Evolutionary conservation across 768 basidiomycete species (phyloP).

Genomic region (Suillus subalutaceus): DNA sequence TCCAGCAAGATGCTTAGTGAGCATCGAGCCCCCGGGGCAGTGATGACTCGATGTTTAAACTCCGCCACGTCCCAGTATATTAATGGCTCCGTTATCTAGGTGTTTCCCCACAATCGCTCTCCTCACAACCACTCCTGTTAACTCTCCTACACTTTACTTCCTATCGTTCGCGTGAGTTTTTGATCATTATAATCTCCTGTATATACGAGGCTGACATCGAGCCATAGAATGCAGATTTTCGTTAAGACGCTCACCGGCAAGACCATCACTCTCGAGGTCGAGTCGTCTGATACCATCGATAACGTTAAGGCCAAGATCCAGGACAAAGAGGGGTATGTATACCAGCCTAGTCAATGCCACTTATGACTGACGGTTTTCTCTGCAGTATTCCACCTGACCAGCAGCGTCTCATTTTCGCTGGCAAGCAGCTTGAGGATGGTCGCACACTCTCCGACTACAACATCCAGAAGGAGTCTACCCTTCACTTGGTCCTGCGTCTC

Average conservation of each 20-base stretch:
- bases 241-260: conserved; percentile 87
- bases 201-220: background rate
- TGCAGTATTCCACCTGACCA: conserved; percentile 59
- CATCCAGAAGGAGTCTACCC: conserved; percentile 97
- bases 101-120: background rate
- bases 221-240: conserved; percentile 71
- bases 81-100: conserved; percentile 1
- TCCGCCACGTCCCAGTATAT: conserved; percentile 4
- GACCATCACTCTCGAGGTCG: conserved; percentile 81
- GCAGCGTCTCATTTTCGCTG: conserved; percentile 95
- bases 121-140: too few relatives aligned
- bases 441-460: conserved; percentile 90
- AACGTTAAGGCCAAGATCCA: conserved; percentile 86
- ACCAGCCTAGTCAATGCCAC: background rate
- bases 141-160: background rate
- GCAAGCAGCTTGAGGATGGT: conserved; percentile 97
- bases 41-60: background rate
- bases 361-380: background rate
- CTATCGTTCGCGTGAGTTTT: background rate
- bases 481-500: conserved; percentile 91
- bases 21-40: background rate
- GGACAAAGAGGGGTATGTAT: conserved; percentile 82
- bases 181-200: background rate
- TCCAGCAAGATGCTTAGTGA: conserved; percentile 4
- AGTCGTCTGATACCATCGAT: conserved; percentile 76